Conservation (phyloP, 495 filamentous ascomycete genomes). For the Penicillium pancosmium region DNA sequence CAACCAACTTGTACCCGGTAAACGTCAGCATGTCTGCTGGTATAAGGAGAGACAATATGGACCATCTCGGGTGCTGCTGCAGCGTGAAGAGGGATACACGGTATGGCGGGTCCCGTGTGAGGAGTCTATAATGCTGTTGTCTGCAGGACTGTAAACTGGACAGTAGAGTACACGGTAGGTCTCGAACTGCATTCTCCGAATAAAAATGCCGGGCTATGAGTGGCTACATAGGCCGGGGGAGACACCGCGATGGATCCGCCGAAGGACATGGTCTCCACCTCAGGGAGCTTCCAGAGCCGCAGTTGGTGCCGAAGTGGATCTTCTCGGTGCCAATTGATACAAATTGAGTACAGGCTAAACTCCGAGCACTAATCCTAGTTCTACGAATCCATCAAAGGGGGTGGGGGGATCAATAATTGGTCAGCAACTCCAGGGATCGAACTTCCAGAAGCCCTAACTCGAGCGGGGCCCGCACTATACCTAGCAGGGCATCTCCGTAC, state of each 20-base stretch:
- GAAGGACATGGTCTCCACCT: constrained; percentile 21
- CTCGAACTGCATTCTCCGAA: constrained; percentile 26
- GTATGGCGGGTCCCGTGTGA: constrained; percentile 10
- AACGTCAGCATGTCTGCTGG: neutral
- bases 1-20: neutral
- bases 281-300: constrained; percentile 37
- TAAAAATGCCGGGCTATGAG: constrained; percentile 12
- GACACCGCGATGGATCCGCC: constrained; percentile 11
- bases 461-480: neutral
- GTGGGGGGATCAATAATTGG: neutral
- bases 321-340: constrained; percentile 15
- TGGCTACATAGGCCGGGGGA: constrained; percentile 29
- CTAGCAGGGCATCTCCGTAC: constrained; percentile 7
- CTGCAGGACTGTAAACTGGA: neutral
- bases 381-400: neutral
- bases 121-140: neutral
- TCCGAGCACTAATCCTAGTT: neutral
- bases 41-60: neutral
- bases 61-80: neutral
- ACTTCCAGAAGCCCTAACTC: constrained; percentile 4
- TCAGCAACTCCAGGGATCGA: neutral
- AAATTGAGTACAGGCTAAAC: constrained; percentile 7
- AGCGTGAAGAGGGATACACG: constrained; percentile 9
- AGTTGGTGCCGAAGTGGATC: constrained; percentile 35
- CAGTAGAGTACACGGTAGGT: constrained; percentile 26